Evolutionary conservation across 2,329 filamentous ascomycete species (phyloP).

Genomic region (Thielaviopsis punctulata): DNA sequence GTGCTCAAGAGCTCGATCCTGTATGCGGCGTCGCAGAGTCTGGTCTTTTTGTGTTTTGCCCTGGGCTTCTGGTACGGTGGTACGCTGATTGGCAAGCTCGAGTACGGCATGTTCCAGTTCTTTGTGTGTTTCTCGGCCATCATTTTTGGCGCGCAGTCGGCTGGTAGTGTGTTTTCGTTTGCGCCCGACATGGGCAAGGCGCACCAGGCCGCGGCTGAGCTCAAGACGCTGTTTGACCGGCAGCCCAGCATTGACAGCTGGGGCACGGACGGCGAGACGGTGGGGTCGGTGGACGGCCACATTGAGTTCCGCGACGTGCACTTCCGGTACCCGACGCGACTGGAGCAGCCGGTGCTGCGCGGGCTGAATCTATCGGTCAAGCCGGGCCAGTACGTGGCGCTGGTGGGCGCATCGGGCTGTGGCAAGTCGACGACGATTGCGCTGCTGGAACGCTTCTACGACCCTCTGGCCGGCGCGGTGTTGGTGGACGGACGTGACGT

Average conservation of each 20-base stretch:
- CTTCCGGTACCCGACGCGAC: conserved; percentile 83
- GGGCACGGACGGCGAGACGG: conserved; percentile 47
- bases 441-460: conserved; percentile 85
- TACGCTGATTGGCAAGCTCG: conserved; percentile 48
- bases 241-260: conserved; percentile 69
- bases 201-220: conserved; percentile 60
- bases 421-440: conserved; percentile 91
- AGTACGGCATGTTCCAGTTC: conserved; percentile 73
- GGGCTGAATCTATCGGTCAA: conserved; percentile 60
- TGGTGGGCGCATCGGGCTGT: conserved; percentile 87
- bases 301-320: conserved; percentile 87
- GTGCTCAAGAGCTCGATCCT: conserved; percentile 60
- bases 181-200: conserved; percentile 89
- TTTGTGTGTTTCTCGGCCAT: conserved; percentile 80
- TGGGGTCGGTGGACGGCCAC: conserved; percentile 51
- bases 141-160: conserved; percentile 83
- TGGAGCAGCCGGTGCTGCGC: conserved; percentile 79
- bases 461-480: conserved; percentile 64
- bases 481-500: conserved; percentile 75
- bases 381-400: conserved; percentile 68
- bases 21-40: conserved; percentile 70
- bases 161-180: conserved; percentile 76
- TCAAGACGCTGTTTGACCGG: conserved; percentile 72
- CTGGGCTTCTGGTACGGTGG: conserved; percentile 90
- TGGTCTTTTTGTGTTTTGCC: conserved; percentile 69